Conservation (phyloP, 768 basidiomycete species). For the Macrolepiota fuliginosa region DNA sequence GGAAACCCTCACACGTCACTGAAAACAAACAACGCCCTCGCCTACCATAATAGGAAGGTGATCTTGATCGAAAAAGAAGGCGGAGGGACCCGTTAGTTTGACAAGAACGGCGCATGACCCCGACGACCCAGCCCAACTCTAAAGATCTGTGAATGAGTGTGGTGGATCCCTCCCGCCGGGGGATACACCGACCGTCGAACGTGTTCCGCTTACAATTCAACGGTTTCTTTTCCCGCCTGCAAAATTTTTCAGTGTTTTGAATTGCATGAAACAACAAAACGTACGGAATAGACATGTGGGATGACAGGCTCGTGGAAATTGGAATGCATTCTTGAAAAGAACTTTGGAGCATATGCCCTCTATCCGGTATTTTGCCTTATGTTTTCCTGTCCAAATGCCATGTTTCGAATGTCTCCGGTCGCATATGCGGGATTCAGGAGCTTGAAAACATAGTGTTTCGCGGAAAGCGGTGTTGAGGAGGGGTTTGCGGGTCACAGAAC, state of each 20-base stretch:
- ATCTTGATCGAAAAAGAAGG: conserved; percentile 8
- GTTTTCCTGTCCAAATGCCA: neutral
- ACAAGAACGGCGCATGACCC: conserved; percentile 1
- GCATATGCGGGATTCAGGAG: neutral
- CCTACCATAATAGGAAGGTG: neutral
- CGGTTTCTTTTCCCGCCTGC: neutral
- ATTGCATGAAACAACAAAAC: neutral
- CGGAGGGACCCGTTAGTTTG: neutral
- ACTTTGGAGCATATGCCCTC: neutral
- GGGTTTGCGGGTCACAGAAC: neutral
- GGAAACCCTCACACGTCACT: conserved; percentile 11
- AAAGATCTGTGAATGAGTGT: neutral
- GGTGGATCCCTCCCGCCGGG: neutral
- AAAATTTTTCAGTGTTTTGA: neutral
- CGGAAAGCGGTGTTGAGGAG: neutral
- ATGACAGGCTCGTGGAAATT: neutral
- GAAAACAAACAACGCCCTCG: neutral
- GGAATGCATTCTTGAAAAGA: neutral
- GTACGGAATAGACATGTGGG: conserved; percentile 5
- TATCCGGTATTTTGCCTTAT: neutral
- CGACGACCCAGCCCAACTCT: neutral
- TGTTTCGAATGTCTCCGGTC: neutral
- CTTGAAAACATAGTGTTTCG: neutral
- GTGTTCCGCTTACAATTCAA: neutral
- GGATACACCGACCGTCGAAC: neutral